Evolutionary conservation across 1,284 basidiomycete genomes (phyloP).

Genomic region (Apiotrichum montevideense): DNA sequence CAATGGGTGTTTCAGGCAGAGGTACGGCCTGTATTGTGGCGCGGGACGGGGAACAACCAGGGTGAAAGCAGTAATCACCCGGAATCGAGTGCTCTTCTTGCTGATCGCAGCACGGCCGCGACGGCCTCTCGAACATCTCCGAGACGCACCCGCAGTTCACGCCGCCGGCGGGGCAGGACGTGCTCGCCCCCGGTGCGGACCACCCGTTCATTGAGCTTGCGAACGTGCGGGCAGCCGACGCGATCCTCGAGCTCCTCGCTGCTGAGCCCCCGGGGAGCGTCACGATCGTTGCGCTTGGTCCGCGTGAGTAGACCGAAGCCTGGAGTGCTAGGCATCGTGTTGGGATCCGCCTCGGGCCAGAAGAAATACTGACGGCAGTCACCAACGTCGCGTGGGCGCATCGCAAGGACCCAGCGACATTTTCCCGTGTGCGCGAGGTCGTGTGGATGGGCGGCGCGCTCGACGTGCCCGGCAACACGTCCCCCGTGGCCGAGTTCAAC

Average conservation of each 20-base stretch:
- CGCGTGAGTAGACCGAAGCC: constrained; percentile 46
- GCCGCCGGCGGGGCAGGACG: constrained; percentile 36
- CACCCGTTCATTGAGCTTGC: background rate
- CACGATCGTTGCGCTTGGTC: constrained; percentile 80
- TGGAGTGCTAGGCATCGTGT: too few relatives aligned
- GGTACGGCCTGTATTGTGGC: background rate
- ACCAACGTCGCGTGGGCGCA: constrained; percentile 75
- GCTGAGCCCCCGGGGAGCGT: constrained; percentile 59
- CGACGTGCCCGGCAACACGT: constrained; percentile 87
- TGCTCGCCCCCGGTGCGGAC: constrained; percentile 11
- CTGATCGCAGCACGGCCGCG: constrained; percentile 54
- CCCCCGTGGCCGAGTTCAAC: constrained; percentile 81
- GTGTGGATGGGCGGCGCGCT: constrained; percentile 95
- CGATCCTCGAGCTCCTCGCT: constrained; percentile 62
- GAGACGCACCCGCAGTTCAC: constrained; percentile 67
- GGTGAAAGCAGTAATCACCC: too few relatives aligned
- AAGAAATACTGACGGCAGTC: constrained; percentile 42
- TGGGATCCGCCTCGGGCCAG: background rate
- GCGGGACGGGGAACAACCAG: too few relatives aligned
- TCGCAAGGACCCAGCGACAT: constrained; percentile 55
- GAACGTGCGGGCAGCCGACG: constrained; percentile 51
- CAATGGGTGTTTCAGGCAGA: background rate
- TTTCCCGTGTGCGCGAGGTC: constrained; percentile 59
- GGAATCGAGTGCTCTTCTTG: background rate
- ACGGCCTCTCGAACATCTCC: constrained; percentile 71